phyloP scores from a whole-genome alignment of 768 basidiomycete genomes.

The Calocera cornea region DNA sequence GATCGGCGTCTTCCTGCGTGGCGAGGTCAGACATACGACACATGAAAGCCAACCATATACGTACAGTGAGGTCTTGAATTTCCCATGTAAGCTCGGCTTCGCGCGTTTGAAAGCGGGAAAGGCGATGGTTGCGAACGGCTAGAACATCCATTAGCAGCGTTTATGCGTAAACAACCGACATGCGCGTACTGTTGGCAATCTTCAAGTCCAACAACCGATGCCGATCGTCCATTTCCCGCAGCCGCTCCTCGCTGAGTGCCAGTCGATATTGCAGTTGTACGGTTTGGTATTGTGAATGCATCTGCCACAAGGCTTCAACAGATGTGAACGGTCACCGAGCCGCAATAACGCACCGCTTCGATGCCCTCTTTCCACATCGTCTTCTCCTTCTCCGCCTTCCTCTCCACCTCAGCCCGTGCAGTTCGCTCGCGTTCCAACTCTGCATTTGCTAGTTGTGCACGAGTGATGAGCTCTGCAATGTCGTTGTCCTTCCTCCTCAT shows the following conservation, averaged over 20 bases:
- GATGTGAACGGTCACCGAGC: background rate
- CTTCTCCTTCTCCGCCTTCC: background rate
- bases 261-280: background rate
- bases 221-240: background rate
- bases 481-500: background rate
- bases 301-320: background rate
- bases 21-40: background rate
- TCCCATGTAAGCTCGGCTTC: background rate
- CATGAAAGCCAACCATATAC: background rate
- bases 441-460: background rate
- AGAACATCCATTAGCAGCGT: background rate
- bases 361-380: background rate
- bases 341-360: background rate
- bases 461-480: background rate
- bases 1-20: background rate
- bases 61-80: background rate
- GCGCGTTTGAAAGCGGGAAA: background rate
- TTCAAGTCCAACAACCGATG: background rate
- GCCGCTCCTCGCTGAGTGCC: background rate
- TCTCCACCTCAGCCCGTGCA: background rate
- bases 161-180: background rate
- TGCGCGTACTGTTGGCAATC: background rate
- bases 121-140: background rate
- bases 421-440: background rate
- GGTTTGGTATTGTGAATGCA: background rate